Conservation (phyloP, 2,329 filamentous ascomycete species). For the Xylaria polymorpha region DNA sequence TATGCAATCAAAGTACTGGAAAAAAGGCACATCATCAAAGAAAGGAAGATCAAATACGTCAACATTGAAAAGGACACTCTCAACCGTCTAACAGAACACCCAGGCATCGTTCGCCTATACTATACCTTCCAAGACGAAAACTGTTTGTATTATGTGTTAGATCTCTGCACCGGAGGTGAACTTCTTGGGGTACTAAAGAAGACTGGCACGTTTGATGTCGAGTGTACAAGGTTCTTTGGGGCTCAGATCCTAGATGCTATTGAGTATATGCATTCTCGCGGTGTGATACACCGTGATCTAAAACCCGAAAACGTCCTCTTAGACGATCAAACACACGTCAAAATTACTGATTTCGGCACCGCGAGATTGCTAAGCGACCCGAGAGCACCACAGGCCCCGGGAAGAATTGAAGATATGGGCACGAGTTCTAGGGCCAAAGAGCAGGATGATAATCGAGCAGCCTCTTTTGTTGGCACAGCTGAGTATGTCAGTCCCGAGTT, state of each 20-base stretch:
- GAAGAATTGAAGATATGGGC: constrained; percentile 53
- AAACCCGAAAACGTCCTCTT: constrained; percentile 97
- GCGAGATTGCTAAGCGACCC: constrained; percentile 86
- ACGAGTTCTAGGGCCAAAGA: constrained; percentile 52
- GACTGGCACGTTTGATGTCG: constrained; percentile 92
- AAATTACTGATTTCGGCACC: constrained; percentile 98
- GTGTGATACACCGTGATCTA: constrained; percentile 94
- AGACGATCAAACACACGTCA: constrained; percentile 96
- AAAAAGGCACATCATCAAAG: constrained; percentile 99
- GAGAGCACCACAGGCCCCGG: constrained; percentile 58
- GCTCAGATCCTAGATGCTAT: constrained; percentile 97
- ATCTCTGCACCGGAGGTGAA: constrained; percentile 92
- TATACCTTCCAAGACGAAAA: constrained; percentile 99
- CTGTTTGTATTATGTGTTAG: constrained; percentile 95
- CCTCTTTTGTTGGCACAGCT: constrained; percentile 96
- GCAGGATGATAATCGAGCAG: constrained; percentile 77
- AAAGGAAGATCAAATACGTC: constrained; percentile 99
- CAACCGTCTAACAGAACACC: constrained; percentile 94
- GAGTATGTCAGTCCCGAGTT: constrained; percentile 98
- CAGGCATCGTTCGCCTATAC: constrained; percentile 94
- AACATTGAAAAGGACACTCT: constrained; percentile 99
- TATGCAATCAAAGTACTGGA: constrained; percentile 99
- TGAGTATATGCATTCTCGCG: constrained; percentile 96
- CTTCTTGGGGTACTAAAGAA: constrained; percentile 93
- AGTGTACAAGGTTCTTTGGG: constrained; percentile 93